These are phyloP conservation scores for Hypsizygus marmoreus DNA, from an alignment of 768 basidiomycete genomes.

Conservation along the genomic window DNA sequence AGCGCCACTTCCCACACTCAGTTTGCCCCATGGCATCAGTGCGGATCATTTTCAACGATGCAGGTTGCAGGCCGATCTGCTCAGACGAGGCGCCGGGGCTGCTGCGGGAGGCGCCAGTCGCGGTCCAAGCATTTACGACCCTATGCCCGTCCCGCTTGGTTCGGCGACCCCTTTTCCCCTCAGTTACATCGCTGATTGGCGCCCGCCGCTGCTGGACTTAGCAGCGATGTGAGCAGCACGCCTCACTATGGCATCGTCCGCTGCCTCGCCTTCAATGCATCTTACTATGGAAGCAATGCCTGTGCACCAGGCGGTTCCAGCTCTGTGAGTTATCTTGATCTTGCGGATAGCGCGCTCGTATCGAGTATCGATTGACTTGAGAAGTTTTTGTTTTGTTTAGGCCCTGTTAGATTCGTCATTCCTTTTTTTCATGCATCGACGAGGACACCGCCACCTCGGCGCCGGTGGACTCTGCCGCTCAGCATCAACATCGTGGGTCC, in stretches of 20 bases:
- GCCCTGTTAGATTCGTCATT: neutral
- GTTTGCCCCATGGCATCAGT: slow-evolving; percentile 15
- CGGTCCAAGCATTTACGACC: neutral
- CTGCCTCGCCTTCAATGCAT: slow-evolving; percentile 53
- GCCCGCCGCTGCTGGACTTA: neutral
- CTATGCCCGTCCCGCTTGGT: neutral
- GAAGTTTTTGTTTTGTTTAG: neutral
- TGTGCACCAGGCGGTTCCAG: slow-evolving; percentile 10
- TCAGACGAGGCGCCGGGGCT: slow-evolving; percentile 28
- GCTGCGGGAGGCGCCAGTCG: neutral
- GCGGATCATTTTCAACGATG: slow-evolving; percentile 52
- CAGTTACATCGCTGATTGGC: neutral
- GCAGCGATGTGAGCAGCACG: slow-evolving; percentile 45
- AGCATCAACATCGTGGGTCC: neutral
- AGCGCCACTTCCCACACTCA: slow-evolving; percentile 8
- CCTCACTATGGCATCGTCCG: slow-evolving; percentile 53
- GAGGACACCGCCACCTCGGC: neutral
- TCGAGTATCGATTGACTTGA: too few species aligned
- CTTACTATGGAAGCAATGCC: slow-evolving; percentile 37
- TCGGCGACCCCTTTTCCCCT: too few species aligned
- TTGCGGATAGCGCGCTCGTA: too few species aligned
- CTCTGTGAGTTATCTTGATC: neutral
- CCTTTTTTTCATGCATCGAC: neutral
- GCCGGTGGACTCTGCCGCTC: slow-evolving; percentile 3
- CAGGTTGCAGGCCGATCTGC: slow-evolving; percentile 45